These are phyloP conservation scores for Termitomyces titanicus DNA, from an alignment of 768 basidiomycete species.

Conservation along the genomic window DNA sequence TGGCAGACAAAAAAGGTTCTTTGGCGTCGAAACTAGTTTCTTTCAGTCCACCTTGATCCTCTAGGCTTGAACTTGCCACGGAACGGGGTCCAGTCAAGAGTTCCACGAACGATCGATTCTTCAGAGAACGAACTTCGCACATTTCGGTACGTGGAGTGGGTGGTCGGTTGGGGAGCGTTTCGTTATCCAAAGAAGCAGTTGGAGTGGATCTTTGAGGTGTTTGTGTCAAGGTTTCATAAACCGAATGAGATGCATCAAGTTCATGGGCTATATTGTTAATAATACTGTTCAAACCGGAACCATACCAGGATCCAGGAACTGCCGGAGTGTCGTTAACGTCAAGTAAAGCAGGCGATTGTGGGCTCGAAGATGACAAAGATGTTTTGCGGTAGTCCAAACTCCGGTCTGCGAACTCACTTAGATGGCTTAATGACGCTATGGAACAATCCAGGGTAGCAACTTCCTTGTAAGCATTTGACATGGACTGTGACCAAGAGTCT, in stretches of 20 bases:
- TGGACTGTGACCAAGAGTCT: background rate
- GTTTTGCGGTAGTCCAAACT: background rate
- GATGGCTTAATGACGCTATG: background rate
- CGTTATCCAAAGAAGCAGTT: constrained; percentile 22
- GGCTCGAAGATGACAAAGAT: background rate
- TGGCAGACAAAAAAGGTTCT: constrained; percentile 41
- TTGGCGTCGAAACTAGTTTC: background rate
- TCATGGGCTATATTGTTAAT: background rate
- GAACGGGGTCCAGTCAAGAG: constrained; percentile 15
- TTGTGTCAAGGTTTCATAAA: background rate
- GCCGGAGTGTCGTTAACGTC: background rate
- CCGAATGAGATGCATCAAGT: background rate
- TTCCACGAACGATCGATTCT: constrained; percentile 25
- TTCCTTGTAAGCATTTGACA: background rate
- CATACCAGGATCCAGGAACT: constrained; percentile 7
- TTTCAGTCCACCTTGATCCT: background rate
- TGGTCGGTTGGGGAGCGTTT: constrained; percentile 25
- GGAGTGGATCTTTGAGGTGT: background rate
- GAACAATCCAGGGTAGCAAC: background rate
- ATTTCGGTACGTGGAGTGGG: constrained; percentile 9
- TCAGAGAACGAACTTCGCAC: constrained; percentile 6
- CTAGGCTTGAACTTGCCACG: constrained; percentile 12
- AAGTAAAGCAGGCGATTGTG: background rate
- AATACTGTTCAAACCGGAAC: constrained; percentile 11
- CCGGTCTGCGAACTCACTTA: background rate